These are phyloP conservation scores for Misopates orontium DNA, from an alignment of 257 asterid species.

Conservation along the genomic window DNA sequence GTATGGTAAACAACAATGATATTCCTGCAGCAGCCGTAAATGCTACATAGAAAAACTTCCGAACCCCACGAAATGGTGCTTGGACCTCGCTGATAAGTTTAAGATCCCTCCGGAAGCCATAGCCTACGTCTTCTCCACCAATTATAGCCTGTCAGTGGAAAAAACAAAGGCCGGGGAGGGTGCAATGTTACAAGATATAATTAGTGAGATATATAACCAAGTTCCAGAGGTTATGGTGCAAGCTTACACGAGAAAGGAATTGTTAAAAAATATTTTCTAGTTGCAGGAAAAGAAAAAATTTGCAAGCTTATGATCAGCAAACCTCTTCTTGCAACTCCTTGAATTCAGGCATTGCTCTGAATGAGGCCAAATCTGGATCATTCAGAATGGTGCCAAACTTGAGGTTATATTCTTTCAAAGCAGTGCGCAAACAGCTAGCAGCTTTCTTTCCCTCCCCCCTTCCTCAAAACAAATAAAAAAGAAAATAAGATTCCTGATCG, in stretches of 20 bases:
- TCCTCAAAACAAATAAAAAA: constrained; percentile 41
- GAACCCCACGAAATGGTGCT: constrained; percentile 96
- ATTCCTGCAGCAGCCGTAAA: constrained; percentile 90
- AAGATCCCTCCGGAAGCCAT: constrained; percentile 89
- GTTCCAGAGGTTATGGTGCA: constrained; percentile 14
- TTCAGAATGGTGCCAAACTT: constrained; percentile 89
- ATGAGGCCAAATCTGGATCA: constrained; percentile 98
- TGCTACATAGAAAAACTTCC: constrained; percentile 86
- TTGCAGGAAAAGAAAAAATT: too few species aligned
- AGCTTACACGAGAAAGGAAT: background rate
- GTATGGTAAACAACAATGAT: constrained; percentile 70
- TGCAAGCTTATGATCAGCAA: constrained; percentile 27
- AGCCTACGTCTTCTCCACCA: constrained; percentile 96
- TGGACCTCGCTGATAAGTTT: constrained; percentile 98
- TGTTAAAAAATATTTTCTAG: too few species aligned
- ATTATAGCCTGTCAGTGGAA: constrained; percentile 60
- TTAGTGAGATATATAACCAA: constrained; percentile 1
- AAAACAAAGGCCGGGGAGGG: background rate
- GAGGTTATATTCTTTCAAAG: constrained; percentile 78
- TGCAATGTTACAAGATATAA: background rate
- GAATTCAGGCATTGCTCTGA: constrained; percentile 88
- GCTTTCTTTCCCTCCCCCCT: constrained; percentile 93
- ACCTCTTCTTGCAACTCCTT: constrained; percentile 98
- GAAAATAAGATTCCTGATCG: constrained; percentile 32
- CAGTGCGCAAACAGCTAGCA: constrained; percentile 87